A percentile compares a stretch with the other conserved stretches of the same genome.
phyloP scores from a whole-genome alignment of 192 early-diverging fungal species.

The Pilaira anomala region DNA sequence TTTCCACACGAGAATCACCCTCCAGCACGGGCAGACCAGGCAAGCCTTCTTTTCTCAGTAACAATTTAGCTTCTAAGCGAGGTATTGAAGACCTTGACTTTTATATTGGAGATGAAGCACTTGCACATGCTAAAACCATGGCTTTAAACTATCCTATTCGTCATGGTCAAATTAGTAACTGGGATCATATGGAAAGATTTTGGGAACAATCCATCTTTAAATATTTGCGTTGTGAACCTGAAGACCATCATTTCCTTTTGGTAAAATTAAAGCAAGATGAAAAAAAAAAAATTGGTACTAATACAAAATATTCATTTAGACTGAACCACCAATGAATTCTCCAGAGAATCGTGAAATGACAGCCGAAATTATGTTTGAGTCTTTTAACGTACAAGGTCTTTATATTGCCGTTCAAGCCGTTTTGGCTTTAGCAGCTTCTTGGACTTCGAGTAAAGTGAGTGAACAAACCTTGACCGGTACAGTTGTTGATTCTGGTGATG shows the following conservation, averaged over 20 bases:
- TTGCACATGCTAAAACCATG: conserved; percentile 87
- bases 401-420: conserved; percentile 99
- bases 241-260: conserved; percentile 95
- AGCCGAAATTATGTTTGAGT: conserved; percentile 99
- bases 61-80: conserved; percentile 88
- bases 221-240: conserved; percentile 96
- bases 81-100: conserved; percentile 98
- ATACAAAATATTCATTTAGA: conserved; percentile 50
- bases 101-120: conserved; percentile 94
- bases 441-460: conserved; percentile 81
- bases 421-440: conserved; percentile 92
- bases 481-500: conserved; percentile 97
- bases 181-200: conserved; percentile 99
- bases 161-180: conserved; percentile 98
- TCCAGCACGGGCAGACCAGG: conserved; percentile 44
- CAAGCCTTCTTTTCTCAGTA: conserved; percentile 53
- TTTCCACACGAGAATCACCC: conserved; percentile 72
- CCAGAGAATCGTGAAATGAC: conserved; percentile 99
- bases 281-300: too few species aligned
- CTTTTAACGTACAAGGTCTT: conserved; percentile 95
- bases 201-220: conserved; percentile 99
- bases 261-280: conserved; percentile 42
- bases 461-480: conserved; percentile 95
- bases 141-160: conserved; percentile 88
- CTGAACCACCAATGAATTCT: conserved; percentile 96